phyloP scores from a whole-genome alignment of 2,329 filamentous ascomycete genomes.

The Pseudocercospora eumusae region DNA sequence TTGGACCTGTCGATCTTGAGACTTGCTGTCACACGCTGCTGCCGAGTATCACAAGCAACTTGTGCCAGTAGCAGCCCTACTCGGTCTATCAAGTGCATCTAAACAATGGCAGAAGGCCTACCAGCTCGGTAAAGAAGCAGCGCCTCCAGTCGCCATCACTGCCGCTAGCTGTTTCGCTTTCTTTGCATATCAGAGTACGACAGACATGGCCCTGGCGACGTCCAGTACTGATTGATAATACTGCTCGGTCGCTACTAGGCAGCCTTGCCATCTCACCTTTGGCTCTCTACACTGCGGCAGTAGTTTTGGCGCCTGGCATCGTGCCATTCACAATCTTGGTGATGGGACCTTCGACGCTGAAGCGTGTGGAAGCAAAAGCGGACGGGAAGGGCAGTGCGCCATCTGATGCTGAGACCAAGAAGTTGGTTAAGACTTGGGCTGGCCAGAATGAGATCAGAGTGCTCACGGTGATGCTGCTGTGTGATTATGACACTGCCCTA shows the following conservation, averaged over 20 bases:
- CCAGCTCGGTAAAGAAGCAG: constrained; percentile 27
- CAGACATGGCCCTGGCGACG: not conserved
- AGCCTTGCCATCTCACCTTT: constrained; percentile 22
- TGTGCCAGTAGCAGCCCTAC: constrained; percentile 22
- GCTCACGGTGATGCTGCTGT: not conserved
- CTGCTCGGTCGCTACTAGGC: constrained; percentile 18
- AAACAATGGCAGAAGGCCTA: constrained; percentile 33
- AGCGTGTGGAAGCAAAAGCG: constrained; percentile 27
- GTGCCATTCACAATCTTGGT: constrained; percentile 33
- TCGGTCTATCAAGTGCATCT: constrained; percentile 28
- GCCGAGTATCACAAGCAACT: constrained; percentile 8
- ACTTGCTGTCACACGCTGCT: no score
- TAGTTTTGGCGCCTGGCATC: constrained; percentile 28
- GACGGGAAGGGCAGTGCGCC: constrained; percentile 17
- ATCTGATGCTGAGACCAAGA: constrained; percentile 29
- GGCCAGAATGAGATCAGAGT: constrained; percentile 26
- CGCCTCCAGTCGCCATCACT: constrained; percentile 29
- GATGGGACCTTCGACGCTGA: constrained; percentile 27
- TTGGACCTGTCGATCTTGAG: no score
- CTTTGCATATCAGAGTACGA: constrained; percentile 29
- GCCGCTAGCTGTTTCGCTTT: constrained; percentile 26
- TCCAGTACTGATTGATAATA: not conserved
- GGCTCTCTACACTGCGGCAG: constrained; percentile 30
- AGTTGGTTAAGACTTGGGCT: constrained; percentile 32
- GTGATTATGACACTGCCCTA: no score